Conservation (phyloP, 2,329 filamentous ascomycete species). For the Pyrenophora tritici-repentis region DNA sequence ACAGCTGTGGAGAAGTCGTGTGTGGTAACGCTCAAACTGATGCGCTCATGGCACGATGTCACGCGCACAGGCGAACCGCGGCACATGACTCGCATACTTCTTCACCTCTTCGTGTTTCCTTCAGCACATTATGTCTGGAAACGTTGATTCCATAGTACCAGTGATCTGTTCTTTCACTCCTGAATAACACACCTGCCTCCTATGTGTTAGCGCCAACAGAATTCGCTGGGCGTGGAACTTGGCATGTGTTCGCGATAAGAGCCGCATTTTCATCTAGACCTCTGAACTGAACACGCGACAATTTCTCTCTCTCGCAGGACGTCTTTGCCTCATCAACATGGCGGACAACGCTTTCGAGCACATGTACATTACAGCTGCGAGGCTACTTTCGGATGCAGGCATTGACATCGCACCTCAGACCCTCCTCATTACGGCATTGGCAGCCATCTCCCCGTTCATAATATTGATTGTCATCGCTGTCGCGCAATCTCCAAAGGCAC, state of each 20-base stretch:
- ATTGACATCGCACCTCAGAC: conserved; percentile 22
- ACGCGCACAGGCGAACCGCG: conserved; percentile 24
- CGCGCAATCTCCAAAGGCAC: conserved; percentile 25
- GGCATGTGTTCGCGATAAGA: conserved; percentile 22
- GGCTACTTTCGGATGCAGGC: conserved; percentile 15
- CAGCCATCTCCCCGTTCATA: conserved; percentile 26
- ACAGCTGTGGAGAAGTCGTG: not conserved
- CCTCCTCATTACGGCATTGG: conserved; percentile 19
- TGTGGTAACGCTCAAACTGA: conserved; percentile 9
- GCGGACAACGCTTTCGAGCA: conserved; percentile 25
- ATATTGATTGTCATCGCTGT: conserved; percentile 31
- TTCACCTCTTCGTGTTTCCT: conserved; percentile 10
- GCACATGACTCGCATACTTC: conserved; percentile 31
- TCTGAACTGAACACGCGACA: conserved; percentile 9
- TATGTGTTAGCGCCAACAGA: conserved; percentile 15
- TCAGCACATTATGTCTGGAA: not conserved
- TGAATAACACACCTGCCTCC: conserved; percentile 11
- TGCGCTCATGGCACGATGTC: conserved; percentile 26
- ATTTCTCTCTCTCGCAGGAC: not conserved
- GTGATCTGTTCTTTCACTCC: conserved; percentile 1
- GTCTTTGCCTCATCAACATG: conserved; percentile 12
- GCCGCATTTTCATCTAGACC: conserved; percentile 5
- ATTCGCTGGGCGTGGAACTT: conserved; percentile 11
- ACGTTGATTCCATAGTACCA: not conserved
- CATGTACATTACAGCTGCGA: conserved; percentile 14